A percentile compares a stretch with the other conserved stretches of the same genome.
These are phyloP conservation scores for Citrus hindsii DNA, from an alignment of 345 rosid species.

Conservation along the genomic window DNA sequence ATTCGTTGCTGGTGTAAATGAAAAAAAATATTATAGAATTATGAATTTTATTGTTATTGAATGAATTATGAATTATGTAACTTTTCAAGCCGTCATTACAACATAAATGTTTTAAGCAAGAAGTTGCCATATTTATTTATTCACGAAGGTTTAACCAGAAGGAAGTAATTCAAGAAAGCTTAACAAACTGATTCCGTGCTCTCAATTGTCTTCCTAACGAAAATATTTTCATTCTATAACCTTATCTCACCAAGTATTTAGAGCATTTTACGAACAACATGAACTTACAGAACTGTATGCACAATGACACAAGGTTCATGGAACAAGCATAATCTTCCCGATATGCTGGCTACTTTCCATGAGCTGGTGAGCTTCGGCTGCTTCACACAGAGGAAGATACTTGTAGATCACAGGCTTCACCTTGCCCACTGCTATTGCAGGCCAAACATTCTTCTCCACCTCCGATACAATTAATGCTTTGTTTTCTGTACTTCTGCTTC, in stretches of 20 bases:
- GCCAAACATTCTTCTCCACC: conserved; percentile 66
- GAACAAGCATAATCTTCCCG: conserved; percentile 73
- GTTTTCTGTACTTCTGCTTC: conserved; percentile 61
- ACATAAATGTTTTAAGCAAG: not conserved
- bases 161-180: not conserved
- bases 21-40: no score
- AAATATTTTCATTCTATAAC: not conserved
- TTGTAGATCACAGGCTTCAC: conserved; percentile 48
- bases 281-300: not conserved
- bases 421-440: conserved; percentile 41
- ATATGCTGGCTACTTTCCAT: conserved; percentile 77
- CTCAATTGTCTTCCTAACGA: not conserved
- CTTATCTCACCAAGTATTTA: not conserved
- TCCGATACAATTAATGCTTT: conserved; percentile 68
- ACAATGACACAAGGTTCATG: conserved; percentile 17
- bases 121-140: not conserved
- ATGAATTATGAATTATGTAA: no score
- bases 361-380: conserved; percentile 51
- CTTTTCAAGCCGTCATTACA: not conserved
- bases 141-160: not conserved
- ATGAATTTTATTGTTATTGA: no score
- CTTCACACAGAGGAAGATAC: conserved; percentile 36
- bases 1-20: no score
- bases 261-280: not conserved
- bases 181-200: not conserved